These are phyloP conservation scores for Gleditsia sinensis DNA, from an alignment of 306 rosid species.

Conservation along the genomic window DNA sequence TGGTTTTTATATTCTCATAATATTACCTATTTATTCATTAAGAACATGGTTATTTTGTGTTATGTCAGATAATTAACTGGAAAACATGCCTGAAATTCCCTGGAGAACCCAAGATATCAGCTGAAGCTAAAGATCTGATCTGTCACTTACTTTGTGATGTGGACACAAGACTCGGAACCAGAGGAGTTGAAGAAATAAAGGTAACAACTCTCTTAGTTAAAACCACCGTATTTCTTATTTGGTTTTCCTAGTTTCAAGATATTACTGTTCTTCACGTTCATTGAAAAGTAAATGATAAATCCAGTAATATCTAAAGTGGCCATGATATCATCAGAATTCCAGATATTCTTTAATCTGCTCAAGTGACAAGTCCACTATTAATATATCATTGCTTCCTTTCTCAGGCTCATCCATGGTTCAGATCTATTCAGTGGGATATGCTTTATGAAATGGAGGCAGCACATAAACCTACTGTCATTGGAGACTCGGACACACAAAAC, in stretches of 20 bases:
- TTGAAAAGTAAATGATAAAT: not conserved
- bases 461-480: constrained; percentile 76
- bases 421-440: constrained; percentile 79
- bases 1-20: constrained; percentile 27
- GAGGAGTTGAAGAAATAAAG: constrained; percentile 93
- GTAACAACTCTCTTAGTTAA: constrained; percentile 48
- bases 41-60: constrained; percentile 28
- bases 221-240: constrained; percentile 5
- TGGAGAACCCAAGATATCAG: constrained; percentile 84
- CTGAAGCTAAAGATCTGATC: constrained; percentile 84
- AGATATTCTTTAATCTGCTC: constrained; percentile 5
- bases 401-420: constrained; percentile 98
- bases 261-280: not conserved
- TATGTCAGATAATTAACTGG: constrained; percentile 92
- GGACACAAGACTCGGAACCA: constrained; percentile 87
- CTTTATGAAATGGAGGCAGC: constrained; percentile 96
- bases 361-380: not conserved
- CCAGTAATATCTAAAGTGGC: constrained; percentile 1
- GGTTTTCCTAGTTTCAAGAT: constrained; percentile 24
- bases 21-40: constrained; percentile 20
- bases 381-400: constrained; percentile 31
- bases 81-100: constrained; percentile 94
- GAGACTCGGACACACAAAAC: constrained; percentile 96
- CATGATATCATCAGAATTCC: constrained; percentile 11
- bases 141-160: constrained; percentile 88